phyloP scores from a whole-genome alignment of 164 flowering plant genomes.

The Sextonia rubra region DNA sequence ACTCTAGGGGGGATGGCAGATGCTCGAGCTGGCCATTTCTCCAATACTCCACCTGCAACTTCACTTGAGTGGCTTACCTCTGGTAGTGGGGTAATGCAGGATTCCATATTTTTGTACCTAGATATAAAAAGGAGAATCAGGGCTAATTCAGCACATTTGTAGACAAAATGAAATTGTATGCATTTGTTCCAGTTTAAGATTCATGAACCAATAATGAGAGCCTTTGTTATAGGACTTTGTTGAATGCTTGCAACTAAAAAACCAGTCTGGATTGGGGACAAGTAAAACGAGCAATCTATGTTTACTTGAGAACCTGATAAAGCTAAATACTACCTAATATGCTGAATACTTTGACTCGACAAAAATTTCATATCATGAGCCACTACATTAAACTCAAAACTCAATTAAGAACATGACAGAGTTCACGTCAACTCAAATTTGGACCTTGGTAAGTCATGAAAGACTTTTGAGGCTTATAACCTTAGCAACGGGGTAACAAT shows the following conservation, averaged over 20 bases:
- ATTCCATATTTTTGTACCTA: slow-evolving; percentile 86
- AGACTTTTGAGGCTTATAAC: background rate
- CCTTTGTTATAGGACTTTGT: background rate
- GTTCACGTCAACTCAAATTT: background rate
- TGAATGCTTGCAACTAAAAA: background rate
- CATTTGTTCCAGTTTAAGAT: background rate
- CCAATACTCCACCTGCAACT: slow-evolving; percentile 80
- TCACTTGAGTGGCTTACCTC: slow-evolving; percentile 60
- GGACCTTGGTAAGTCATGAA: background rate
- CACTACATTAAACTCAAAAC: background rate
- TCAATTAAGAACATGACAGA: background rate
- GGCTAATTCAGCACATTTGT: background rate
- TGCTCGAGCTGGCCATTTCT: slow-evolving; percentile 91
- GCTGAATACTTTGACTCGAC: background rate
- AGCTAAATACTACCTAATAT: too few relatives aligned
- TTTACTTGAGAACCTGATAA: background rate
- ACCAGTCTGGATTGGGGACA: background rate
- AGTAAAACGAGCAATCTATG: background rate
- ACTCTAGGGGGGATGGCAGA: slow-evolving; percentile 83
- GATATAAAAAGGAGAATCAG: background rate
- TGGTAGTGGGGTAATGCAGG: slow-evolving; percentile 90
- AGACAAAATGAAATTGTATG: background rate
- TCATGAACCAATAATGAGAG: background rate
- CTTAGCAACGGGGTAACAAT: background rate
- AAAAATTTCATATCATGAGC: background rate